phyloP scores from a whole-genome alignment of 2,329 filamentous ascomycete genomes.

The Ophiostoma novo-ulmi region DNA sequence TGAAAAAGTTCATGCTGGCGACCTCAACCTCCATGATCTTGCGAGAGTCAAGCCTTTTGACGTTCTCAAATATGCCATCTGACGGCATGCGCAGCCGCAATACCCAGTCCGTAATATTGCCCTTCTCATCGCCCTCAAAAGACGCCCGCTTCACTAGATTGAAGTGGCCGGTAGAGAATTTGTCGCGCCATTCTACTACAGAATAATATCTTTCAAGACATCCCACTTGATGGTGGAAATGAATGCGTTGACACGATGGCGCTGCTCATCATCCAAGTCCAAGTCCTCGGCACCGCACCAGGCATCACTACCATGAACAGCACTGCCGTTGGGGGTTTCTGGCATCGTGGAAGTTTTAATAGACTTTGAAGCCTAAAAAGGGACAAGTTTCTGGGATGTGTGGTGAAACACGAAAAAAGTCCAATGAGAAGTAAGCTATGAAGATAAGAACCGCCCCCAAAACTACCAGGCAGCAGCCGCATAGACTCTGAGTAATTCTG shows the following conservation, averaged over 20 bases:
- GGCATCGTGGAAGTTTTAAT: too few species aligned
- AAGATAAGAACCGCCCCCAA: too few species aligned
- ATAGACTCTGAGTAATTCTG: too few species aligned
- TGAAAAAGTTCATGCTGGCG: background rate
- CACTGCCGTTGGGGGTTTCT: background rate
- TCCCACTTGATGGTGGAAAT: background rate
- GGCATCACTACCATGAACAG: background rate
- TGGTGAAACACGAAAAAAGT: too few species aligned
- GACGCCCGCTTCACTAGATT: background rate
- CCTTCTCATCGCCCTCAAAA: background rate
- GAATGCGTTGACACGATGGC: background rate
- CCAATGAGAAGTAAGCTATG: too few species aligned
- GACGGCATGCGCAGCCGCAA: background rate
- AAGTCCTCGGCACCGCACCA: background rate
- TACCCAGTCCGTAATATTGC: background rate
- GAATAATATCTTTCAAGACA: background rate
- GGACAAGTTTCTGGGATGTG: too few species aligned
- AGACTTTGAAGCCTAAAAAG: too few species aligned
- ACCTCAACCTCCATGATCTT: constrained; percentile 8
- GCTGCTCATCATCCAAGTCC: background rate
- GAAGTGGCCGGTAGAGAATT: background rate
- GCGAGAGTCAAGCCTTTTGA: background rate
- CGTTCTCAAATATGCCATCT: background rate
- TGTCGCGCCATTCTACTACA: background rate
- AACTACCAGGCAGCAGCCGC: too few species aligned